Evolutionary conservation across 2,329 filamentous ascomycete genomes (phyloP).

Genomic region (Ascochyta clinopodiicola): DNA sequence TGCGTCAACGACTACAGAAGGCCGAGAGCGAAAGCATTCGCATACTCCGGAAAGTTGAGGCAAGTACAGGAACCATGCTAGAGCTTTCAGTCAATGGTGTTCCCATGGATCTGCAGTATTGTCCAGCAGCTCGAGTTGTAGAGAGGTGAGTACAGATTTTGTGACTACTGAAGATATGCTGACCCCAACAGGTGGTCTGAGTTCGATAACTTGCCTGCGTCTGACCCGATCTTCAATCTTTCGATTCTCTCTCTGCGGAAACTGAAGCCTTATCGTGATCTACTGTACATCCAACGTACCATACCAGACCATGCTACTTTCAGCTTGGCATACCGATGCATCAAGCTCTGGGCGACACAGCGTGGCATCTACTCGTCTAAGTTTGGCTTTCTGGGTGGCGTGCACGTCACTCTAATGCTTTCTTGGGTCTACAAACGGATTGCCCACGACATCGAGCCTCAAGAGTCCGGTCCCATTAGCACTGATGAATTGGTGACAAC

Average conservation of each 20-base stretch:
- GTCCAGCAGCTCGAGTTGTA: constrained; percentile 62
- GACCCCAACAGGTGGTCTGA: constrained; percentile 45
- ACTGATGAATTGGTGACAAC: constrained; percentile 61
- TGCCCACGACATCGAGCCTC: constrained; percentile 20
- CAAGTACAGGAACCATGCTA: constrained; percentile 68
- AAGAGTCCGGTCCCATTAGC: constrained; percentile 45
- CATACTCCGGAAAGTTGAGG: constrained; percentile 64
- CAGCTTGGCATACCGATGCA: constrained; percentile 63
- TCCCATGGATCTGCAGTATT: constrained; percentile 71
- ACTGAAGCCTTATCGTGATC: constrained; percentile 69
- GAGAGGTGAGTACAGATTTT: constrained; percentile 52
- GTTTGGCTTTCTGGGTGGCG: constrained; percentile 70
- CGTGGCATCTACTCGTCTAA: constrained; percentile 69
- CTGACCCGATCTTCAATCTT: constrained; percentile 63
- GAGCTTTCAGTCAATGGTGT: constrained; percentile 66
- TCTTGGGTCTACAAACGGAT: constrained; percentile 64
- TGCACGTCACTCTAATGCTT: constrained; percentile 69
- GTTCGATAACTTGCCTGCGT: constrained; percentile 53
- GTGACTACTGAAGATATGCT: neutral
- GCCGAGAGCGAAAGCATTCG: constrained; percentile 54
- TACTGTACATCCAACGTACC: constrained; percentile 65
- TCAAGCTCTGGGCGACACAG: constrained; percentile 68
- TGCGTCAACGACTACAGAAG: constrained; percentile 61
- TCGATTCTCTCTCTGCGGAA: constrained; percentile 64
- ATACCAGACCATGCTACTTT: constrained; percentile 67